These are phyloP conservation scores for Rosa rugosa DNA, from an alignment of 306 rosid species.

Conservation along the genomic window DNA sequence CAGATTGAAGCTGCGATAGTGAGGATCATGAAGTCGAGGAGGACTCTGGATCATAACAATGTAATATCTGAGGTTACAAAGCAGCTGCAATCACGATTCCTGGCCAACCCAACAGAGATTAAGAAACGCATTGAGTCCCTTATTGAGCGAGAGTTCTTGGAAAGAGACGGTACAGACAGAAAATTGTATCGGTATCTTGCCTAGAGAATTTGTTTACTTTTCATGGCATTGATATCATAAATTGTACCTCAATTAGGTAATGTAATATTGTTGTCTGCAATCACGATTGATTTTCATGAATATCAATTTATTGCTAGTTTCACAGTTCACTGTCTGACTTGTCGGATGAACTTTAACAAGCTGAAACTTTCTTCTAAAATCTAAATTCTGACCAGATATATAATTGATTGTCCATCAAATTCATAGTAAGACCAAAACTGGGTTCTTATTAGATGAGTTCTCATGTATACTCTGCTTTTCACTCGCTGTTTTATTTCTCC, in stretches of 20 bases:
- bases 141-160: slow-evolving; percentile 84
- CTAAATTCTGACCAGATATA: neutral
- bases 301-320: slow-evolving; percentile 22
- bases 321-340: neutral
- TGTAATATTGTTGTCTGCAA: slow-evolving; percentile 19
- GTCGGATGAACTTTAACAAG: neutral
- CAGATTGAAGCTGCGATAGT: slow-evolving; percentile 85
- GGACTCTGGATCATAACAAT: slow-evolving; percentile 71
- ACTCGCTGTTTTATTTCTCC: neutral
- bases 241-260: slow-evolving; percentile 32
- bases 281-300: slow-evolving; percentile 24
- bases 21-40: slow-evolving; percentile 85
- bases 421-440: neutral
- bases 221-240: slow-evolving; percentile 22
- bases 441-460: neutral
- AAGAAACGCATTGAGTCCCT: slow-evolving; percentile 88
- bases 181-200: slow-evolving; percentile 71
- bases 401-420: neutral
- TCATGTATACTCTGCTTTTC: neutral
- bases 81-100: slow-evolving; percentile 69
- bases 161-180: slow-evolving; percentile 64
- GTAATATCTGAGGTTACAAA: slow-evolving; percentile 80
- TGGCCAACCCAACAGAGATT: slow-evolving; percentile 70
- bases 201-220: slow-evolving; percentile 1
- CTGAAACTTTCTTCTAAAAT: neutral